A percentile compares a stretch with the other conserved stretches of the same genome.
phyloP scores from a whole-genome alignment of 441 rosid species.

The Kokia cookei region DNA sequence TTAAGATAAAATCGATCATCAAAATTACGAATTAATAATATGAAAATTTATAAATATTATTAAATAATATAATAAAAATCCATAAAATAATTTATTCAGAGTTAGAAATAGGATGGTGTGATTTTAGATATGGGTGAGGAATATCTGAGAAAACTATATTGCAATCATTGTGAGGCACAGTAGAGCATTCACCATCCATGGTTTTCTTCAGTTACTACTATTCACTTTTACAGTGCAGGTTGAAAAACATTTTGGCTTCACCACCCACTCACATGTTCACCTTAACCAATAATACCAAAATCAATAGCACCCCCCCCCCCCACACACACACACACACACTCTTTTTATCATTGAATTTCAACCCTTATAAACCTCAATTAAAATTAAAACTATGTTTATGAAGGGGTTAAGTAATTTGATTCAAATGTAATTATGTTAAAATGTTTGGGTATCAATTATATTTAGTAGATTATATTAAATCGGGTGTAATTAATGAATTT shows the following conservation, averaged over 20 bases:
- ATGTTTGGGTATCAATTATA: too few relatives aligned
- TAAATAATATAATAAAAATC: too few relatives aligned
- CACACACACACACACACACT: too few relatives aligned
- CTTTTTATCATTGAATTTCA: too few relatives aligned
- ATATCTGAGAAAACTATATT: not conserved
- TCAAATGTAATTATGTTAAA: too few relatives aligned
- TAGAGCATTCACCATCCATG: not conserved
- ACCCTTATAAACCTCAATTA: too few relatives aligned
- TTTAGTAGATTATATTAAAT: too few relatives aligned
- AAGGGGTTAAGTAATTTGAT: too few relatives aligned
- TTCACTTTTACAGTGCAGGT: not conserved
- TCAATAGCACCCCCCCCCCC: not conserved
- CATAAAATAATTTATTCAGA: not conserved
- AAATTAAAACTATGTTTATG: too few relatives aligned
- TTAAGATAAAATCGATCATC: fast-evolving
- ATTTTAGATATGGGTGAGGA: not conserved
- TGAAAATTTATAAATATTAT: too few relatives aligned
- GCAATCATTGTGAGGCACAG: not conserved
- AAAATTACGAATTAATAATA: too few relatives aligned
- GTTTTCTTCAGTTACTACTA: not conserved
- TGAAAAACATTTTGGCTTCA: not conserved
- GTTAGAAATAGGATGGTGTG: not conserved
- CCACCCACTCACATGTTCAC: not conserved
- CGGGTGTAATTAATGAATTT: too few relatives aligned
- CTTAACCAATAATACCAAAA: not conserved